Base-by-base conservation (phyloP, 23 red algal species). In the Pyropia yezoensis region DNA sequence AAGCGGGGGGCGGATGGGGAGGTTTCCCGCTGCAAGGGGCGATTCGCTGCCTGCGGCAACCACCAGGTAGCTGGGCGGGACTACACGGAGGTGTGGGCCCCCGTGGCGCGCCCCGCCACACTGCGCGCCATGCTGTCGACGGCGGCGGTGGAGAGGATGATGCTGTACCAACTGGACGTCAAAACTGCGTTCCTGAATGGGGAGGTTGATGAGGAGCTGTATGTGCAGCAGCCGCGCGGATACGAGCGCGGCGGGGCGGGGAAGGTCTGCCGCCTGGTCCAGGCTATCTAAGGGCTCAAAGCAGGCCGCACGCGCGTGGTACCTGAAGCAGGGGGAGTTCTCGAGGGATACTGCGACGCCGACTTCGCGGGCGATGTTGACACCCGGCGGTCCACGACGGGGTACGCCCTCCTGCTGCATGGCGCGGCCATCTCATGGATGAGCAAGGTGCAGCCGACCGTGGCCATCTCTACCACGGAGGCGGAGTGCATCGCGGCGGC, bases 181-280 rank as follows among this genome's bases (percentile, higher is more conserved):
- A 70, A 78, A 30, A 39, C 59, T 14, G 74, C 74, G 29, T 78
- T 68, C 62, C 54, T 78, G 23, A 66, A 78, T 47, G 65, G 74
- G 18, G 26, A 49, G 26, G 12, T 78, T 4, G 18, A 68, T 3
- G 74, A 78, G 39, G 74, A 67, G 49, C 25, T 67, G 27, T 67
- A 67, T 26, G 19, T 67, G 3, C 27, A 51, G 7, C 27, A 23
- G 19, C 63, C 63, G 3, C 2, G 7, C 3, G 63, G 63, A 2
- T 32, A 3, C 6, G 26, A 32, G 21, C 49, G 19, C 3, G 27
- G 21, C 21, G 63, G 7, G 3, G 3, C 26, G 63, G 7, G 3
- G 2, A 2, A 32, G 7, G 3, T 22, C 3, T 67, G 19, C 21
- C 2, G 60, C n/a, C 66, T 76, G 47, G 20, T 67, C 22, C 5